These are phyloP conservation scores for Arthrobotrys musiformis DNA, from an alignment of 2,329 filamentous ascomycete species.

Conservation along the genomic window DNA sequence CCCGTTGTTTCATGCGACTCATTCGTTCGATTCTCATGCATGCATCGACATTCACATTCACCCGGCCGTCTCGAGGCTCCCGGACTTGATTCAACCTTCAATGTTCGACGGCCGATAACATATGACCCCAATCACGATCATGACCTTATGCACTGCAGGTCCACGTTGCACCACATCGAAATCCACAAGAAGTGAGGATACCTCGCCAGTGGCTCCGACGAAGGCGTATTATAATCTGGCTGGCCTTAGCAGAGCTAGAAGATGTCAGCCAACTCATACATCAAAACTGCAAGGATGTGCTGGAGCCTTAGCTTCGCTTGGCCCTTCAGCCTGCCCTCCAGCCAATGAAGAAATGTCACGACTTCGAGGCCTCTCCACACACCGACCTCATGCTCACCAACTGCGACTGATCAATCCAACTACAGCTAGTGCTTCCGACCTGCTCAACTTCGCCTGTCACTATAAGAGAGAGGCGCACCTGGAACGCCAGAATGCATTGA, in stretches of 20 bases:
- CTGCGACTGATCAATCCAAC: neutral
- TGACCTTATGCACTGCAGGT: conserved; percentile 31
- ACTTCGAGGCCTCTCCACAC: conserved; percentile 10
- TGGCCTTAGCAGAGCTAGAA: neutral
- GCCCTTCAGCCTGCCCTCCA: neutral
- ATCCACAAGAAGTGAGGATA: neutral
- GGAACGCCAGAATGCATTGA: conserved; percentile 30
- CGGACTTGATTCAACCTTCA: too few species aligned
- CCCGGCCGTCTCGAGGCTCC: neutral
- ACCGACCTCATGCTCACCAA: neutral
- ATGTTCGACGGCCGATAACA: neutral
- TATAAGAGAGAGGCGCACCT: conserved; percentile 37
- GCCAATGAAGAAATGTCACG: conserved; percentile 42
- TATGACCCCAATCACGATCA: neutral
- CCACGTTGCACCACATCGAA: conserved; percentile 33
- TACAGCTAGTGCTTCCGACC: conserved; percentile 17
- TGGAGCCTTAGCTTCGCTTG: conserved; percentile 13
- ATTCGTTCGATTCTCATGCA: neutral
- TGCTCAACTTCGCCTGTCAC: neutral
- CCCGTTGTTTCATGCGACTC: too few species aligned
- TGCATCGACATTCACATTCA: neutral
- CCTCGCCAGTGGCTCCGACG: too few species aligned
- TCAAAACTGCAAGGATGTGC: conserved; percentile 33
- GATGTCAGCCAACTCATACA: conserved; percentile 30
- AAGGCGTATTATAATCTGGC: neutral